Base-by-base conservation (phyloP, 768 basidiomycete genomes). In the Calocybe indica region DNA sequence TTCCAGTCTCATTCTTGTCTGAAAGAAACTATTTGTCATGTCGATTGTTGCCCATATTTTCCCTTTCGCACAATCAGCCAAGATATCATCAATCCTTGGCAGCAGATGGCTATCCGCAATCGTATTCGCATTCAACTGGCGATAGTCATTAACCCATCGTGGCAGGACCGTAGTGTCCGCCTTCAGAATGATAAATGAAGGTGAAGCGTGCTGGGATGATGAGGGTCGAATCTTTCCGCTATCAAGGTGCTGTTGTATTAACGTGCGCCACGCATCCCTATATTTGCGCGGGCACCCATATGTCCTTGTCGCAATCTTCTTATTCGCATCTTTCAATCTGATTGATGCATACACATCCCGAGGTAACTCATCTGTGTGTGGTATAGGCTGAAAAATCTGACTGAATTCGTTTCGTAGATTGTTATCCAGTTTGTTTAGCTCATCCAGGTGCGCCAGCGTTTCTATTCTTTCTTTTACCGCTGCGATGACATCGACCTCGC, bases 1-100 rank as follows among this genome's bases (percentile, higher is more conserved):
- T 7, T 66, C 63, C 0, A 52, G 57, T 7, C 65, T 54, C 1
- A 70, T 56, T 0, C 54, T 51, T 0, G 58, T 69, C 43, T 73
- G 70, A 31, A 66, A 70, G 35, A 70, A 72, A 0, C 64, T 55
- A 10, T 70, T 64, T 8, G 68, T 71, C 63, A 71, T 67, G 45
- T 71, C 60, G 1, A 71, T 57, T 5, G 62, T 67, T 0, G 45
- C 58, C 48, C 62, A 74, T 0, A 69, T 49, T 5, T 59, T 62
- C 0, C 68, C 69, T 29, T 63, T 62, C 0, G 52, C 62, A 44
- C 65, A 70, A 45, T 71, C 63, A 0, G 55, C 46, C 0, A 70
- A 49, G 6, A 71, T 69, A n/a, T 67, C 55, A 37, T 62, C 58
- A 11, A 69, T 45, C 0, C 50, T 37, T 0, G 62, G 66, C 13